A percentile compares a stretch with the other conserved stretches of the same genome.
phyloP scores from a whole-genome alignment of 176 grass and related monocot genomes.

The Eleusine coracana region DNA sequence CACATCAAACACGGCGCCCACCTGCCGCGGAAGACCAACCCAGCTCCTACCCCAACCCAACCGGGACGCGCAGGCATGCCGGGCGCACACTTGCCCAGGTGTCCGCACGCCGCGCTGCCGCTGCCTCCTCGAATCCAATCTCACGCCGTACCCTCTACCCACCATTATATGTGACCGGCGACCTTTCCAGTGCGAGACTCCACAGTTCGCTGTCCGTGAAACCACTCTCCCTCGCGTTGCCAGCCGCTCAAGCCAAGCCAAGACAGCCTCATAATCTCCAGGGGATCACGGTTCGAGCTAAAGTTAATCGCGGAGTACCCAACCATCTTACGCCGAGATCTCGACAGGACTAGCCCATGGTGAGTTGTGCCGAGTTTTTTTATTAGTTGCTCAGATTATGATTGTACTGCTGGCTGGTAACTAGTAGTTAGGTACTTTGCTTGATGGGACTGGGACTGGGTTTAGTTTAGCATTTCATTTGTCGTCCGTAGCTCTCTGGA shows the following conservation, averaged over 20 bases:
- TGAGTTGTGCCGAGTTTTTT: constrained; percentile 41
- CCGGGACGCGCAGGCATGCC: neutral
- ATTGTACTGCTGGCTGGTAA: constrained; percentile 20
- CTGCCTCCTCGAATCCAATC: neutral
- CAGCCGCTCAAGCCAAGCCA: constrained; percentile 52
- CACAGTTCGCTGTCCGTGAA: constrained; percentile 29
- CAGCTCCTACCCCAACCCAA: neutral
- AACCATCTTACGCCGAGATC: constrained; percentile 42
- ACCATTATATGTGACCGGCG: constrained; percentile 48
- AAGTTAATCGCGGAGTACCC: constrained; percentile 25
- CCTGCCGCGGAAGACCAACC: constrained; percentile 34
- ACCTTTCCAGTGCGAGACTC: constrained; percentile 50
- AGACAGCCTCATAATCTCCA: constrained; percentile 31
- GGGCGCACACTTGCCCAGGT: constrained; percentile 32
- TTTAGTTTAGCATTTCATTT: constrained; percentile 38
- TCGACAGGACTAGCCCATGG: constrained; percentile 47
- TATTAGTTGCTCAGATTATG: constrained; percentile 24
- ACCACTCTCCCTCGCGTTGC: constrained; percentile 21
- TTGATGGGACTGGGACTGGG: constrained; percentile 26
- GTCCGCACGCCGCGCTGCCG: constrained; percentile 15
- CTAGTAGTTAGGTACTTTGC: constrained; percentile 23
- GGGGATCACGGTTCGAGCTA: constrained; percentile 37
- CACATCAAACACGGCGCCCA: constrained; percentile 44
- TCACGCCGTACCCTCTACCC: constrained; percentile 21
- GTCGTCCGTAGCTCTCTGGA: constrained; percentile 38